phyloP scores from a whole-genome alignment of 1,139 yeast genomes.

The Nadsonia commutata region DNA sequence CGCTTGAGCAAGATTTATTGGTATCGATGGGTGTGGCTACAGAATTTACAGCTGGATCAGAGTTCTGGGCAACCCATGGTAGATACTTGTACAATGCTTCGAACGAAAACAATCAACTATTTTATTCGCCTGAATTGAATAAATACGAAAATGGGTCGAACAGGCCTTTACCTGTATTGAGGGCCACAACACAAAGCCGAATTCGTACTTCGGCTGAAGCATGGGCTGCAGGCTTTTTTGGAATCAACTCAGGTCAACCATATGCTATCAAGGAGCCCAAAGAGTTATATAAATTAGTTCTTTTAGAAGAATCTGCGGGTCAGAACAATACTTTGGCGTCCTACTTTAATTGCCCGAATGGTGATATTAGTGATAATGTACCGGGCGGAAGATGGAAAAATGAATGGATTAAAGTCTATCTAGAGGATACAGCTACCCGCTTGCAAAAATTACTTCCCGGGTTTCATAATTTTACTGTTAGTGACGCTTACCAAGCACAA shows the following conservation, averaged over 20 bases:
- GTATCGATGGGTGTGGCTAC: constrained; percentile 27
- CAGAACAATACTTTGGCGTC: constrained; percentile 29
- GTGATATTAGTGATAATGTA: constrained; percentile 12
- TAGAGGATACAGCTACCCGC: constrained; percentile 29
- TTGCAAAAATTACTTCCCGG: constrained; percentile 31
- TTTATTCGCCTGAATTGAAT: constrained; percentile 18
- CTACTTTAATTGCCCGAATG: constrained; percentile 27
- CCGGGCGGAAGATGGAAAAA: constrained; percentile 9
- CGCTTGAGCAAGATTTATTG: constrained; percentile 22
- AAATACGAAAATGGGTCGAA: constrained; percentile 20
- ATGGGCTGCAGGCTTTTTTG: constrained; percentile 33
- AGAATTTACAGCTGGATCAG: constrained; percentile 25
- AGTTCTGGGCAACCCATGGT: constrained; percentile 30
- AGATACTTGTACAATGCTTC: constrained; percentile 16
- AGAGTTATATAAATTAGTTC: constrained; percentile 18
- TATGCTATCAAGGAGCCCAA: constrained; percentile 16
- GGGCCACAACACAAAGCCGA: constrained; percentile 28
- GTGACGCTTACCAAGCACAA: constrained; percentile 29
- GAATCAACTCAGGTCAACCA: constrained; percentile 23
- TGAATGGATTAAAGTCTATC: constrained; percentile 26
- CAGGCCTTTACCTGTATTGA: constrained; percentile 21
- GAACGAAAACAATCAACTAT: constrained; percentile 10
- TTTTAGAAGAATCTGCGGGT: constrained; percentile 23
- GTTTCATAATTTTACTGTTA: constrained; percentile 21
- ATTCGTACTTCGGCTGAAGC: constrained; percentile 28